phyloP scores from a whole-genome alignment of 2,329 filamentous ascomycete genomes.

The Cadophora sp. region DNA sequence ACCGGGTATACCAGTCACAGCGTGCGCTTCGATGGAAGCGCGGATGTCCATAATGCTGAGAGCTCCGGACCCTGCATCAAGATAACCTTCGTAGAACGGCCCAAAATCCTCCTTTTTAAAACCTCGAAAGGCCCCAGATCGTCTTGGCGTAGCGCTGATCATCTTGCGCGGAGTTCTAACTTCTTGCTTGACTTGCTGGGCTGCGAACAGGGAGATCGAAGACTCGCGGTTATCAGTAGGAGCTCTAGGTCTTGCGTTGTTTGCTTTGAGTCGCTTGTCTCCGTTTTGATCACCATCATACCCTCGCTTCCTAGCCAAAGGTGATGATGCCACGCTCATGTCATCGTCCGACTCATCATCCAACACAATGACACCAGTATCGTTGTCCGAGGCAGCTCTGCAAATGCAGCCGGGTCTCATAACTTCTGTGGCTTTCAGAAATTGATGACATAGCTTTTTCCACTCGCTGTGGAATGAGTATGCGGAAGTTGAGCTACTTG shows the following conservation, averaged over 20 bases:
- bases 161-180: background rate
- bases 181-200: background rate
- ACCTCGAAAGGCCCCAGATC: background rate
- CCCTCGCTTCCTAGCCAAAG: background rate
- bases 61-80: constrained; percentile 17
- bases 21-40: constrained; percentile 59
- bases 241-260: background rate
- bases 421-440: constrained; percentile 42
- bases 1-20: constrained; percentile 62
- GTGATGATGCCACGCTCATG: background rate
- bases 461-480: constrained; percentile 54
- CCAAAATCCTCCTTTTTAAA: constrained; percentile 16
- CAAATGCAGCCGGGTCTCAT: constrained; percentile 35
- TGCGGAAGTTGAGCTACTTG: background rate
- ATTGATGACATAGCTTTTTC: constrained; percentile 44
- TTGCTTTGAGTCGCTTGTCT: background rate
- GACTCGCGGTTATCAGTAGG: background rate
- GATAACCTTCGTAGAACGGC: constrained; percentile 21
- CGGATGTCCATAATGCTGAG: constrained; percentile 52
- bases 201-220: background rate
- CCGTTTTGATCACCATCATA: background rate
- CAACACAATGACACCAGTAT: background rate
- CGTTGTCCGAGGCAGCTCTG: background rate
- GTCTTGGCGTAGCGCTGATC: background rate
- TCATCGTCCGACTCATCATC: constrained; percentile 24